A percentile compares a stretch with the other conserved stretches of the same genome.
Evolutionary conservation across 148 eudicot species (phyloP).

Genomic region (Rhododendron henanense): DNA sequence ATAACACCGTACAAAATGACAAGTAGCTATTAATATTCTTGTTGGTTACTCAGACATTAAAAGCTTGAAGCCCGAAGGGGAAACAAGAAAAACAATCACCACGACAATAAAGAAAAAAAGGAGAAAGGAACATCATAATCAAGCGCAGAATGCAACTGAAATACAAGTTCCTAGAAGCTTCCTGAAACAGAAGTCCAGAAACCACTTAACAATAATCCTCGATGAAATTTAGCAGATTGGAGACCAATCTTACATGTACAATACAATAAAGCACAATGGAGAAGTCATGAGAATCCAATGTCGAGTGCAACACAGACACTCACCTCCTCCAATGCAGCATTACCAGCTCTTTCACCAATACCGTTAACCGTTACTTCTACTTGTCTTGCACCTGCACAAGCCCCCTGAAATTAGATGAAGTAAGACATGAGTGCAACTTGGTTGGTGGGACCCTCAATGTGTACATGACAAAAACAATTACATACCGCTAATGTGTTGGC

Average conservation of each 20-base stretch:
- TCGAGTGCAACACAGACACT: slow-evolving; percentile 10
- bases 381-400: slow-evolving; percentile 90
- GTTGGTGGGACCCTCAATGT: not conserved
- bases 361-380: slow-evolving; percentile 93
- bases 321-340: slow-evolving; percentile 97
- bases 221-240: not conserved
- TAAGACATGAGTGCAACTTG: slow-evolving; percentile 9
- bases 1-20: not conserved
- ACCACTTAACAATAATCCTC: not conserved
- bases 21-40: not conserved
- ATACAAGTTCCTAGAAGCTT: not conserved
- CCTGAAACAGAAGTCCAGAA: slow-evolving; percentile 5
- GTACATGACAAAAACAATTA: not conserved
- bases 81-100: no score
- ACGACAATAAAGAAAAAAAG: not conserved
- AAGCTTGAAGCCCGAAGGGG: not conserved
- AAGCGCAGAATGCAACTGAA: not conserved
- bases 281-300: not conserved
- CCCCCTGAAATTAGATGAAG: slow-evolving; percentile 60
- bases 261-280: not conserved
- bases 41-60: not conserved
- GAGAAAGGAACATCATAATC: not conserved
- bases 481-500: slow-evolving; percentile 87
- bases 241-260: not conserved
- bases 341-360: slow-evolving; percentile 97